Conservation (phyloP, 306 rosid genomes). For the Phaseolus lunatus region DNA sequence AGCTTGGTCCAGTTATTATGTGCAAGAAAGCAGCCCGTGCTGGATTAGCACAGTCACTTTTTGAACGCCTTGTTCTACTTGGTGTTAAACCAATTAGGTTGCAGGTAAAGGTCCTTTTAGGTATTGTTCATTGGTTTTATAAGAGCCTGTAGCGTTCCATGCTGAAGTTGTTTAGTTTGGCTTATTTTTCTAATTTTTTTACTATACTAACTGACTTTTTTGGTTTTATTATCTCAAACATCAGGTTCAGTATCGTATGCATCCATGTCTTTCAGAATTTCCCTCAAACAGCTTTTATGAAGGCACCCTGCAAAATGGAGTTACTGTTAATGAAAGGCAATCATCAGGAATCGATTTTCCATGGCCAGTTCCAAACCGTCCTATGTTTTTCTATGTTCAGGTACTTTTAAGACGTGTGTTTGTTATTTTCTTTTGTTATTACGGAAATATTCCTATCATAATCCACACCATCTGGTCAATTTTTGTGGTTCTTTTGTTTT, state of each 20-base stretch:
- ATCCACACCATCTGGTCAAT: not conserved
- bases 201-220: not conserved
- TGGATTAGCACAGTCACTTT: slow-evolving; percentile 96
- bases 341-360: slow-evolving; percentile 97
- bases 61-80: slow-evolving; percentile 96
- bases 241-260: slow-evolving; percentile 99
- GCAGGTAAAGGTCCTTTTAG: slow-evolving; percentile 69
- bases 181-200: slow-evolving; percentile 20
- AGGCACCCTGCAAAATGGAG: slow-evolving; percentile 99
- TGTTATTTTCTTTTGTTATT: slow-evolving; percentile 24
- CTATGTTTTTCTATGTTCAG: slow-evolving; percentile 99
- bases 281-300: slow-evolving; percentile 99
- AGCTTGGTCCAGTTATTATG: slow-evolving; percentile 99
- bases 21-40: slow-evolving; percentile 99
- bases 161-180: slow-evolving; percentile 5
- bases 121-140: slow-evolving; percentile 15
- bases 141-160: slow-evolving; percentile 9
- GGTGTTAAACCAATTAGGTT: slow-evolving; percentile 98
- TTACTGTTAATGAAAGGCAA: slow-evolving; percentile 94
- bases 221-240: slow-evolving; percentile 41
- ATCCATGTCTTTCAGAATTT: slow-evolving; percentile 95
- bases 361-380: slow-evolving; percentile 99
- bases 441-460: not conserved
- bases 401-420: slow-evolving; percentile 50
- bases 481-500: not conserved